Percentiles rank a stretch among this genome's conserved stretches.
Conservation (phyloP, 148 eudicot species). For the Cornus florida region DNA sequence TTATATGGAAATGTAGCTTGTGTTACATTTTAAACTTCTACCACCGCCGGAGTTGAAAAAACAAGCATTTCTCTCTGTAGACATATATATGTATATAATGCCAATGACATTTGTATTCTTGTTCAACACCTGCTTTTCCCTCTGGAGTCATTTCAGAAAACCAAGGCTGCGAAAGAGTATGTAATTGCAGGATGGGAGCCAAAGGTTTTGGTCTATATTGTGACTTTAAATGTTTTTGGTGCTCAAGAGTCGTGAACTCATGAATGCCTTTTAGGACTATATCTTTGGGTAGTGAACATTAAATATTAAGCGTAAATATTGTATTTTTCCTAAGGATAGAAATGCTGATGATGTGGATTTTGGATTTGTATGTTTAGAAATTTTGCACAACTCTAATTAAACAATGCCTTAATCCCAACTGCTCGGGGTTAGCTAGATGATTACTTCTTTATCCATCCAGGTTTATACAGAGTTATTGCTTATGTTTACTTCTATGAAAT, state of each 20-base stretch:
- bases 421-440: neutral
- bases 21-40: no score
- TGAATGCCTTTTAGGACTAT: no score
- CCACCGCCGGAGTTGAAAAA: no score
- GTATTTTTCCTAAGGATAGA: neutral
- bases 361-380: neutral
- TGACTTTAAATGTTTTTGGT: no score
- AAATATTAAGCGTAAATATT: no score
- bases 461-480: neutral
- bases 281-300: no score
- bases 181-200: constrained; percentile 35
- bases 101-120: no score
- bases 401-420: neutral
- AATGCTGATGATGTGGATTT: neutral
- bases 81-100: no score
- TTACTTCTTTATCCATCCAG: neutral
- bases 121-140: neutral
- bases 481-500: neutral
- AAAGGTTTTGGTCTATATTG: constrained; percentile 7
- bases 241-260: no score
- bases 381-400: neutral
- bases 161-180: constrained; percentile 22
- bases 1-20: no score
- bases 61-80: no score
- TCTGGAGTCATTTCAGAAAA: constrained; percentile 25